Evolutionary conservation across 2,329 filamentous ascomycete species (phyloP).

Genomic region (Zasmidium angulare): DNA sequence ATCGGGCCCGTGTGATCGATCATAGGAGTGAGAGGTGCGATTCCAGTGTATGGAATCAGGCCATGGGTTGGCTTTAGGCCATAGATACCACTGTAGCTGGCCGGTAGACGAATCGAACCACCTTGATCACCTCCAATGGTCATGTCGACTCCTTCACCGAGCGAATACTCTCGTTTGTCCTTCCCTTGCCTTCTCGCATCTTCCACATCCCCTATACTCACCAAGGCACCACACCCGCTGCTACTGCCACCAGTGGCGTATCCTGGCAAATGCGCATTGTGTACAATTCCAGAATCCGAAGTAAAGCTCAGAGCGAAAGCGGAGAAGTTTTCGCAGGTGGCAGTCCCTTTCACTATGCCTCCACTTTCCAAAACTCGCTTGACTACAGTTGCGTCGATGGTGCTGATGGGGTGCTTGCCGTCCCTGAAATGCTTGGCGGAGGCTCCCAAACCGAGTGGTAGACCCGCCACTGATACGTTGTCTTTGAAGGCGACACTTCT

Average conservation of each 20-base stretch:
- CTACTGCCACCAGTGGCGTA: conserved; percentile 39
- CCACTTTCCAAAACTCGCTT: conserved; percentile 44
- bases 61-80: conserved; percentile 78
- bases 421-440: conserved; percentile 39
- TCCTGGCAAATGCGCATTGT: conserved; percentile 39
- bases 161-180: conserved; percentile 20
- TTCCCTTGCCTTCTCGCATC: conserved; percentile 25
- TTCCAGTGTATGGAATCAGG: conserved; percentile 49
- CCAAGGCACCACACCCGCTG: conserved; percentile 35
- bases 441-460: conserved; percentile 48
- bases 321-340: conserved; percentile 51
- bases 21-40: conserved; percentile 41
- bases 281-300: conserved; percentile 47
- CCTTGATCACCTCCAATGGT: conserved; percentile 53
- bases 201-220: conserved; percentile 34
- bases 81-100: conserved; percentile 74
- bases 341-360: conserved; percentile 45
- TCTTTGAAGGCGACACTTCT: conserved; percentile 47
- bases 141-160: conserved; percentile 38
- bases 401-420: conserved; percentile 36
- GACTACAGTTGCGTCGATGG: conserved; percentile 48
- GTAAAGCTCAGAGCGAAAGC: conserved; percentile 45
- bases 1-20: conserved; percentile 50
- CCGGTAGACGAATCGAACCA: conserved; percentile 71
- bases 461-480: conserved; percentile 47